These are phyloP conservation scores for Ophiocordyceps camponoti-leonardi DNA, from an alignment of 2,329 filamentous ascomycete genomes.

Conservation along the genomic window DNA sequence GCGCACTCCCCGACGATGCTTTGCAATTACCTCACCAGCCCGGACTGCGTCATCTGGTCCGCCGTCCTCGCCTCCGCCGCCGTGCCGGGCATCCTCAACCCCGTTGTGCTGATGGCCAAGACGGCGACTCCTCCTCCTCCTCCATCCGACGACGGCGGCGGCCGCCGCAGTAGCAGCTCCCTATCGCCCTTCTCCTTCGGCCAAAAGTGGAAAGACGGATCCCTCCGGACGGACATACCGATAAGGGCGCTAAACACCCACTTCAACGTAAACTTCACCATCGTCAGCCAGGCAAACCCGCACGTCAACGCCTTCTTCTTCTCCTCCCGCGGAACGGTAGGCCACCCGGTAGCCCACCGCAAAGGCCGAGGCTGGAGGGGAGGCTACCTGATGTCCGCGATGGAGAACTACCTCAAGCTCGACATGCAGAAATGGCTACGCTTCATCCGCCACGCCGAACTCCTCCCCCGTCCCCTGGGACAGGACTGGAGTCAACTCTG, in stretches of 20 bases:
- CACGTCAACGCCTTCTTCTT: constrained; percentile 99
- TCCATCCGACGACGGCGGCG: no score
- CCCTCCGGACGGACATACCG: constrained; percentile 84
- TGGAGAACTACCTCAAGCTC: constrained; percentile 89
- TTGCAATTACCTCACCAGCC: constrained; percentile 86
- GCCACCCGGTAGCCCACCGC: constrained; percentile 84
- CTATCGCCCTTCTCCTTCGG: constrained; percentile 88
- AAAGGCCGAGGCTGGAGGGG: constrained; percentile 89
- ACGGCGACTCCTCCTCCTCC: no score
- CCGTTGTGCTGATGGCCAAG: constrained; percentile 86
- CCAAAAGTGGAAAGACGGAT: constrained; percentile 98
- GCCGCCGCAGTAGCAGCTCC: no score
- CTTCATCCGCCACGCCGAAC: constrained; percentile 78
- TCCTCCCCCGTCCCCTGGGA: constrained; percentile 75
- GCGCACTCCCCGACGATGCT: constrained; percentile 85
- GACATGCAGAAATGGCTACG: constrained; percentile 97
- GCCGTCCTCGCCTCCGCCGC: constrained; percentile 88
- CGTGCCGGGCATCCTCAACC: constrained; percentile 89
- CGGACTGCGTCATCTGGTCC: constrained; percentile 97
- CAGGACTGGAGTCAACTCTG: constrained; percentile 97
- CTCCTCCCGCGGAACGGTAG: constrained; percentile 79
- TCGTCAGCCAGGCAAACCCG: constrained; percentile 79
- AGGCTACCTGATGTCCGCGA: constrained; percentile 80
- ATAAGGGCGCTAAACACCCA: constrained; percentile 87
- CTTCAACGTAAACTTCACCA: constrained; percentile 97